Evolutionary conservation across 1,284 basidiomycete species (phyloP).

Genomic region (Leccinum olivaceoglutinosum): DNA sequence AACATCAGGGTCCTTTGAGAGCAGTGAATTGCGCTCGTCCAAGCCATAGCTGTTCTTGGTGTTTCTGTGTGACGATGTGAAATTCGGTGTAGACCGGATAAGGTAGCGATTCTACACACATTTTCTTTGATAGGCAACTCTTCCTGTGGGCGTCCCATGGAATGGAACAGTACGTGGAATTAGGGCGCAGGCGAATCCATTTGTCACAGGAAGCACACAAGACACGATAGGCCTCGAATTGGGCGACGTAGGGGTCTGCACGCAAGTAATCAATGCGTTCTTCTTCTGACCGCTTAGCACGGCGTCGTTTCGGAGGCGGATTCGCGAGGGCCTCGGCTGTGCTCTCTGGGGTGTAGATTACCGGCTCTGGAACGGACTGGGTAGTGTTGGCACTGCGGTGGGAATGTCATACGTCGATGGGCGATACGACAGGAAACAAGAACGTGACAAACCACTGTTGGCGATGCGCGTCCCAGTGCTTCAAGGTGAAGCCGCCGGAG

Average conservation of each 20-base stretch:
- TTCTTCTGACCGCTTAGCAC: conserved; percentile 72
- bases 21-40: conserved; percentile 52
- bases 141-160: conserved; percentile 78
- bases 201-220: conserved; percentile 73
- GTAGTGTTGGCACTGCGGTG: conserved; percentile 28
- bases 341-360: conserved; percentile 39
- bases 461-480: conserved; percentile 66
- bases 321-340: conserved; percentile 36
- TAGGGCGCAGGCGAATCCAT: conserved; percentile 75
- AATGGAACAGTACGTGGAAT: conserved; percentile 79
- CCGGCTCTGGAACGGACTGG: conserved; percentile 31
- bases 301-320: conserved; percentile 54
- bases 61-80: conserved; percentile 30
- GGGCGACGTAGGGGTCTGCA: conserved; percentile 67
- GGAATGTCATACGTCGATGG: background rate
- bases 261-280: conserved; percentile 72
- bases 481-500: conserved; percentile 56
- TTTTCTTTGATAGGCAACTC: conserved; percentile 70
- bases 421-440: conserved; percentile 3
- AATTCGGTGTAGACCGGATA: conserved; percentile 9
- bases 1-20: conserved; percentile 59
- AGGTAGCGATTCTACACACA: conserved; percentile 36
- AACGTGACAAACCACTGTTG: conserved; percentile 44
- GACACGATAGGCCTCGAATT: conserved; percentile 74
- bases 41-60: conserved; percentile 47